Conservation (phyloP, 2,329 filamentous ascomycete species). For the Myriosclerotinia curreyana region DNA sequence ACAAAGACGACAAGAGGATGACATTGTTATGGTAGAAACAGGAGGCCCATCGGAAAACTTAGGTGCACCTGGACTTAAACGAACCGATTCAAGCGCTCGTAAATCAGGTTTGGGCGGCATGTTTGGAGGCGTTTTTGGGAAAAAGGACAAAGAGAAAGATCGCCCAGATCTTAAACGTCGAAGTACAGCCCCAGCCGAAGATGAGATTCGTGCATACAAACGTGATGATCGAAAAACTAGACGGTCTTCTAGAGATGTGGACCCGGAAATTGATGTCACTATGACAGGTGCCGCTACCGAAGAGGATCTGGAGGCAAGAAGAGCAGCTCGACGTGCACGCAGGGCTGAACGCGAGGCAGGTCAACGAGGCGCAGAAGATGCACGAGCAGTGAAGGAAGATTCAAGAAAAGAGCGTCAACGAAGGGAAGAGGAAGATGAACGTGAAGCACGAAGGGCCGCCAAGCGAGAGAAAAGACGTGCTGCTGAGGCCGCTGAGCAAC, state of each 20-base stretch:
- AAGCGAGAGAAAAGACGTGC: constrained; percentile 49
- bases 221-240: constrained; percentile 42
- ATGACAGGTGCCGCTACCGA: constrained; percentile 50
- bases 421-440: constrained; percentile 58
- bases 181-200: constrained; percentile 51
- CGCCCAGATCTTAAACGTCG: constrained; percentile 50
- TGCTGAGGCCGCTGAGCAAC: constrained; percentile 44
- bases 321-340: constrained; percentile 59
- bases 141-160: constrained; percentile 36
- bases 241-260: constrained; percentile 44
- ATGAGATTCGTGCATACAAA: constrained; percentile 43
- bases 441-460: constrained; percentile 56
- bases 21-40: constrained; percentile 56
- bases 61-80: constrained; percentile 44
- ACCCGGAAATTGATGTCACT: constrained; percentile 45
- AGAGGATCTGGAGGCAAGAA: constrained; percentile 58
- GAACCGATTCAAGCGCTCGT: constrained; percentile 60
- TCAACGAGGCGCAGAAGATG: constrained; percentile 51
- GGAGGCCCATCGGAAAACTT: constrained; percentile 45
- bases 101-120: constrained; percentile 59
- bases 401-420: constrained; percentile 54
- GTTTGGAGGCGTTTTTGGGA: constrained; percentile 54
- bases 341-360: constrained; percentile 51
- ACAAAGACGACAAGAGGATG: constrained; percentile 63
- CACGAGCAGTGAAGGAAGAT: constrained; percentile 56